These are phyloP conservation scores for Coleophoma crateriformis DNA, from an alignment of 2,329 filamentous ascomycete species.

Conservation along the genomic window DNA sequence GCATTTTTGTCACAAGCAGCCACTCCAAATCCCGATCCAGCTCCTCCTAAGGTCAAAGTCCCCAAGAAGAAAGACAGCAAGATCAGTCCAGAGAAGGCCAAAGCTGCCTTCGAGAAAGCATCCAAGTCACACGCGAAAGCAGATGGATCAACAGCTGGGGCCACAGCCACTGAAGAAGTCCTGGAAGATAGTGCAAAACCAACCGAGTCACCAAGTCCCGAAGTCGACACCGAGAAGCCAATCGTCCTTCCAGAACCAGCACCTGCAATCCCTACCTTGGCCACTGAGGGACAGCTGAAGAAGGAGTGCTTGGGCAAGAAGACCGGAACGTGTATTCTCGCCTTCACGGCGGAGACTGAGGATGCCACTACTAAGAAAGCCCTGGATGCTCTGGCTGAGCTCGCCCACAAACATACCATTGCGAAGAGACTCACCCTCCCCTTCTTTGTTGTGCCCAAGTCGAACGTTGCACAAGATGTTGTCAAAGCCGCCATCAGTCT, in stretches of 20 bases:
- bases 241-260: slow-evolving; percentile 43
- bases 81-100: slow-evolving; percentile 18
- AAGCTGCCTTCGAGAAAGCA: slow-evolving; percentile 42
- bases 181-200: slow-evolving; percentile 37
- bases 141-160: slow-evolving; percentile 38
- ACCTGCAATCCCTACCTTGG: slow-evolving; percentile 62
- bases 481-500: slow-evolving; percentile 61
- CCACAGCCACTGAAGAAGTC: slow-evolving; percentile 42
- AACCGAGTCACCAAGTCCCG: slow-evolving; percentile 40
- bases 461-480: slow-evolving; percentile 48
- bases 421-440: slow-evolving; percentile 70
- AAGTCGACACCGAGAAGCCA: slow-evolving; percentile 31
- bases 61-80: slow-evolving; percentile 38
- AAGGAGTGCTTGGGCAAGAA: slow-evolving; percentile 69
- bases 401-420: slow-evolving; percentile 69
- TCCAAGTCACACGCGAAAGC: slow-evolving; percentile 45
- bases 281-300: slow-evolving; percentile 57
- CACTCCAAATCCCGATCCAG: slow-evolving; percentile 72
- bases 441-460: slow-evolving; percentile 67
- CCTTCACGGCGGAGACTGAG: slow-evolving; percentile 51
- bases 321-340: slow-evolving; percentile 78
- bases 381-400: slow-evolving; percentile 60
- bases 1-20: slow-evolving; percentile 78
- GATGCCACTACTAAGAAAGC: slow-evolving; percentile 40
- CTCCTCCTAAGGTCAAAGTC: slow-evolving; percentile 38